Base-by-base conservation (phyloP, 1,284 basidiomycete genomes). In the Dichomitus squalens region DNA sequence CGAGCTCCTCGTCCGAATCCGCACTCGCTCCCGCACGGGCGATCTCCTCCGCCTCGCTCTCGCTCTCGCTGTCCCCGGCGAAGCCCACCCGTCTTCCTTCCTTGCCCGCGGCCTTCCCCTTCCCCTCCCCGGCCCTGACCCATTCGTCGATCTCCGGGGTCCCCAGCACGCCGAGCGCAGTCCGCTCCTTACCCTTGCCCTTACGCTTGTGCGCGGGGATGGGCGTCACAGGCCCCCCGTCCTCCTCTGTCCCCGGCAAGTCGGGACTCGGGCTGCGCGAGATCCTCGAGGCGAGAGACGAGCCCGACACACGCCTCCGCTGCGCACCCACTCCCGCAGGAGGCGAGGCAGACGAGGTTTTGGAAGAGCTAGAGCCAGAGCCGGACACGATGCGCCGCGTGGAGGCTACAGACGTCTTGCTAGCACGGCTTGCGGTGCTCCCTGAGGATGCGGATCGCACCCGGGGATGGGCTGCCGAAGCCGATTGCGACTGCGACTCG, bases 251-350 rank as follows among this genome's bases (percentile, higher is more conserved):
- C 52, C 72, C 72, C 0, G 80, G 81, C 21, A 85, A 68, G 29
- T 82, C 81, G 2, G 86, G 85, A 35, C 84, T 86, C 11, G 83
- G 78, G 2, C 81, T 82, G 53, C 74, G 75, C 65, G 70, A 67
- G 25, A 18, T 46, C 34, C 47, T 71, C 49, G 63, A 64, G 51
- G 61, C 43, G 55, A 35, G 25, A 12, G 64, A 60, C 64, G 62
- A 64, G 39, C 59, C 55, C 3, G 62, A 64, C 9, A 58, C 55
- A 6, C 58, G 58, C 27, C 58, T 55, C 5, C 50, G 11, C 4
- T n/a, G 4, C 46, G 58, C 56, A 23, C 33, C 57, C 41, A 48
- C 54, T n/a, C 23, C 50, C 14, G 55, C 52, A 0, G 54, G 39
- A 25, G 59, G 47, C 1, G 56, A 58, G 12, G 55, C 57, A 9